Base-by-base conservation (phyloP, 495 filamentous ascomycete species). In the Aspergillus sclerotiicarbonarius region DNA sequence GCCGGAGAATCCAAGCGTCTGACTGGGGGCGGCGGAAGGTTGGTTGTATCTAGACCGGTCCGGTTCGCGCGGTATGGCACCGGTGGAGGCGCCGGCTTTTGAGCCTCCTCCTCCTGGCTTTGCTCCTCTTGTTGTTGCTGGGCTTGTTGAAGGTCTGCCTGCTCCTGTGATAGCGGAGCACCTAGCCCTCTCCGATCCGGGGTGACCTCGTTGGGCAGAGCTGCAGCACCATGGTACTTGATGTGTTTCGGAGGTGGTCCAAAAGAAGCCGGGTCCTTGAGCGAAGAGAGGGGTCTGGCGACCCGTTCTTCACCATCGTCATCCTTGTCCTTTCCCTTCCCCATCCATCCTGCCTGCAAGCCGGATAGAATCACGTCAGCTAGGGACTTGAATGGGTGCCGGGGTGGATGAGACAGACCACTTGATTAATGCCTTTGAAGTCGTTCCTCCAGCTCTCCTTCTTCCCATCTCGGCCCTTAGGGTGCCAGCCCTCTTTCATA, bases 231-330 rank as follows among this genome's bases (percentile, higher is more conserved):
- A 65, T 85, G 75, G 59, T 79, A 84, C 43, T 79, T 80, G 63
- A 80, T 69, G 59, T 83, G 80, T 60, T 87, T 96, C 4, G 93
- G 93, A 19, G 93, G 93, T 33, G 93, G 90, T 3, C 83, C 91
- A 69, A 98, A 97, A 12, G 86, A 81, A 0, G 84, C 68, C 2
- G 94, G 93, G 69, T 98, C 94, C 64, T 87, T 87, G 18, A 98
- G 78, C 2, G 87, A 79, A 4, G 85, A 81, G n/a, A 96, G 69
- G 2, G 94, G 93, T 6, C 78, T 75, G 16, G 90, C 84, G 60
- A 82, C 74, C 65, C 88, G 80, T 4, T 80, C 69, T 57, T 62
- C 64, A 16, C 65, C 62, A 39, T 77, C 69, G 10, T 57, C 55
- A 52, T 71, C 68, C 8, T 71, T 49, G 43, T 78, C 69, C 55